phyloP scores from a whole-genome alignment of 176 grass and related monocot genomes.

The Carex kokanica region DNA sequence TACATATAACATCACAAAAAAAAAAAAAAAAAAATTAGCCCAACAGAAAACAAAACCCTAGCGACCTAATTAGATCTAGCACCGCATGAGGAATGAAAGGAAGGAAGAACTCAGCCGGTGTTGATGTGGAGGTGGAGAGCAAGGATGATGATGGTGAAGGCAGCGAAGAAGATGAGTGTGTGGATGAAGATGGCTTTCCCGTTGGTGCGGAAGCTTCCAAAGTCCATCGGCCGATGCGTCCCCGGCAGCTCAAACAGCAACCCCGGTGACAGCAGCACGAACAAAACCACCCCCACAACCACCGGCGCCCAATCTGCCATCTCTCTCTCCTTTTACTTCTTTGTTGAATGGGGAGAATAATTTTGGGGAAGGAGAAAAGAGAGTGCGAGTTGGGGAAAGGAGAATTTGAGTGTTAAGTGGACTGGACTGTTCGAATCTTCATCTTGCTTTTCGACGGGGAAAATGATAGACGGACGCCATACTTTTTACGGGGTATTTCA shows the following conservation, averaged over 20 bases:
- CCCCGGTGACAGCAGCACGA: constrained; percentile 61
- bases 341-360: neutral
- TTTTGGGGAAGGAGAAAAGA: neutral
- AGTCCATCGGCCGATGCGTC: constrained; percentile 54
- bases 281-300: constrained; percentile 73
- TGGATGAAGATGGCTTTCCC: constrained; percentile 73
- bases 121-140: constrained; percentile 70
- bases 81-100: neutral
- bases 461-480: too few species aligned
- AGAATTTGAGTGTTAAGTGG: neutral
- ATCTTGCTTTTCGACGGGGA: neutral
- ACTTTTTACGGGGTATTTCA: neutral
- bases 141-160: constrained; percentile 63
- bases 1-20: too few species aligned
- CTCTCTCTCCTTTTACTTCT: neutral
- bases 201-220: constrained; percentile 65
- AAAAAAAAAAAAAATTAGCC: too few species aligned
- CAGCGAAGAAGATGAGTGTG: constrained; percentile 78
- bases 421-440: constrained; percentile 2
- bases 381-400: neutral
- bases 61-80: neutral
- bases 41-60: neutral
- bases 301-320: constrained; percentile 75
- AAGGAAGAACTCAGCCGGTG: constrained; percentile 32
- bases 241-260: constrained; percentile 59